These are phyloP conservation scores for Tinospora cordifolia DNA, from an alignment of 164 flowering plant genomes.

Conservation along the genomic window DNA sequence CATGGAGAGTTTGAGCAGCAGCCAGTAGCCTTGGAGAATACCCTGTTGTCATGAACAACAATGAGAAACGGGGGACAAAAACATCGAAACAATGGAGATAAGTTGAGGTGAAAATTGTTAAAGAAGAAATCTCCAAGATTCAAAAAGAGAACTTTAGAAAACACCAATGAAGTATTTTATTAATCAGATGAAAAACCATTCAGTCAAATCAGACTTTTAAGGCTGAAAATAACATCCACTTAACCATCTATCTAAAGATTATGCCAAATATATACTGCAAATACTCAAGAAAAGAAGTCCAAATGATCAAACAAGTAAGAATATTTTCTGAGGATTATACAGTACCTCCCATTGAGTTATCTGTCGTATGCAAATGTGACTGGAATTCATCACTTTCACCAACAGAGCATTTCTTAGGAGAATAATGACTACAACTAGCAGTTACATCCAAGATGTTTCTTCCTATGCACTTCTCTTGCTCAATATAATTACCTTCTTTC, in stretches of 20 bases:
- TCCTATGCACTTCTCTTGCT: conserved; percentile 10
- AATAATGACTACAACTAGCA: background rate
- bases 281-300: background rate
- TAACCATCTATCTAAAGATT: background rate
- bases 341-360: conserved; percentile 9
- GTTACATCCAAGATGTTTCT: background rate
- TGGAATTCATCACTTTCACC: conserved; percentile 6
- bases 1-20: too few species aligned
- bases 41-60: conserved; percentile 31
- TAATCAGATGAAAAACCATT: background rate
- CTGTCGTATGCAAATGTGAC: background rate
- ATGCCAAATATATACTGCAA: background rate
- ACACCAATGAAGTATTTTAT: background rate
- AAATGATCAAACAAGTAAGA: background rate
- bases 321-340: background rate
- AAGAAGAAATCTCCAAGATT: background rate
- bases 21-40: too few species aligned
- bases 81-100: background rate
- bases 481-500: conserved; percentile 3
- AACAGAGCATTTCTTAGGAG: conserved; percentile 6
- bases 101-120: background rate
- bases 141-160: background rate
- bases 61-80: background rate
- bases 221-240: background rate
- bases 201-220: background rate